These are phyloP conservation scores for Tolypocladium inflatum DNA, from an alignment of 2,329 filamentous ascomycete species.

Conservation along the genomic window DNA sequence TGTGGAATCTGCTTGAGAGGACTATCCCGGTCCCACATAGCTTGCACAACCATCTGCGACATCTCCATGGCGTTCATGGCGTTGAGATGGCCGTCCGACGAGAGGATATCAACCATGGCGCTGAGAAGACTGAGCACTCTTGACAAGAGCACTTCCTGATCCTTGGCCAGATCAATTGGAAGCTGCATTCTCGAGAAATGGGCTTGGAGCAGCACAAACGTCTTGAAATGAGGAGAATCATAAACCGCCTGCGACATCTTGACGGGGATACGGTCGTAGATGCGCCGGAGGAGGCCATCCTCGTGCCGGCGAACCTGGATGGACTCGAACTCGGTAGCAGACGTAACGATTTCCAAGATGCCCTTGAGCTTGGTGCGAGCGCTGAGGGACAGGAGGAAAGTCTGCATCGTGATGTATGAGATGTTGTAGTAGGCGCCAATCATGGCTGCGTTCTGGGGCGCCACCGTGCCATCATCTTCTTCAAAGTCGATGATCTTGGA, in stretches of 20 bases:
- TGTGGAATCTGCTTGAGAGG: constrained; percentile 97
- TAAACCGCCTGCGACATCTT: constrained; percentile 84
- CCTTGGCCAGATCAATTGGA: constrained; percentile 89
- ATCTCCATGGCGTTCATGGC: constrained; percentile 99
- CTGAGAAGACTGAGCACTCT: constrained; percentile 83
- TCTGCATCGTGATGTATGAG: constrained; percentile 98
- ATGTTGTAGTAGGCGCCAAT: constrained; percentile 99
- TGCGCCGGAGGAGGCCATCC: constrained; percentile 74
- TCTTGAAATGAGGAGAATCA: constrained; percentile 96
- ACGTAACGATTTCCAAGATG: constrained; percentile 92
- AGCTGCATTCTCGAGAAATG: constrained; percentile 97
- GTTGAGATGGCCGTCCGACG: constrained; percentile 91
- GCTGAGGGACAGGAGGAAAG: constrained; percentile 83
- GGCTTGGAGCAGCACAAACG: constrained; percentile 91
- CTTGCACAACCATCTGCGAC: constrained; percentile 98
- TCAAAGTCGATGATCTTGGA: constrained; percentile 95
- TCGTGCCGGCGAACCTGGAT: constrained; percentile 94
- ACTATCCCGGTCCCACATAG: constrained; percentile 97
- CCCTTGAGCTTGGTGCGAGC: constrained; percentile 91
- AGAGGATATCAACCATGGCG: constrained; percentile 89
- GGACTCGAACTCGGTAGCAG: constrained; percentile 90
- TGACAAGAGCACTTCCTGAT: constrained; percentile 79
- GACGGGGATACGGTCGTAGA: constrained; percentile 90
- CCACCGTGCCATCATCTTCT: constrained; percentile 82
- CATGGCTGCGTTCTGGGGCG: constrained; percentile 91